A percentile compares a stretch with the other conserved stretches of the same genome.
Conservation (phyloP, 2,329 filamentous ascomycete genomes). For the Ustulina deusta region DNA sequence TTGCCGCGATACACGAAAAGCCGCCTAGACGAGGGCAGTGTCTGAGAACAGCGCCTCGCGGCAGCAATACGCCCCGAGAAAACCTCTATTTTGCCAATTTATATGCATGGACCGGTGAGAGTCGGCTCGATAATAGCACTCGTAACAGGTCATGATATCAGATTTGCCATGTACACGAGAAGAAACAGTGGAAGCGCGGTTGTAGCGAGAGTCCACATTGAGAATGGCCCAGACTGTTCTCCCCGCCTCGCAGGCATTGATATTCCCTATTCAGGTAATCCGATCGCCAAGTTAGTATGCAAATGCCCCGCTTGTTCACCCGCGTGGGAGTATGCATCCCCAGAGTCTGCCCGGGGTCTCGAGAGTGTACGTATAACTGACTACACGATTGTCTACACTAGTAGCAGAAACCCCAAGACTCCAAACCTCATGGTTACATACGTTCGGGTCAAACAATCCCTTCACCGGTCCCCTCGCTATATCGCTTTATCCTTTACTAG, state of each 20-base stretch:
- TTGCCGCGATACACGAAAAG: slow-evolving; percentile 30
- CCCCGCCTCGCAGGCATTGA: slow-evolving; percentile 31
- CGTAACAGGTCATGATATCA: slow-evolving; percentile 22
- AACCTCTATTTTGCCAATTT: slow-evolving; percentile 23
- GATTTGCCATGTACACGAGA: not conserved
- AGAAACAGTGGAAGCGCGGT: not conserved
- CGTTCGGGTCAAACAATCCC: slow-evolving; percentile 17
- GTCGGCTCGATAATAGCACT: not conserved
- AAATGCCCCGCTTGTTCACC: slow-evolving; percentile 14
- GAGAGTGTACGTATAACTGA: slow-evolving; percentile 11
- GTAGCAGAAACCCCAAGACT: slow-evolving; percentile 19
- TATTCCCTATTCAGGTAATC: slow-evolving; percentile 45
- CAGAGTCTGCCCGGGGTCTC: not conserved
- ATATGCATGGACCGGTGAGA: slow-evolving; percentile 18
- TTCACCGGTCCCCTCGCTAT: slow-evolving; percentile 21
- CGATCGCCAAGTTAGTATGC: slow-evolving; percentile 30
- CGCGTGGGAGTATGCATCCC: slow-evolving; percentile 29
- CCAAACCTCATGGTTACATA: slow-evolving; percentile 25
- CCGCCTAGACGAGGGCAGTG: slow-evolving; percentile 1
- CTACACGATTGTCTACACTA: slow-evolving; percentile 19
- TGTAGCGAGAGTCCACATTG: slow-evolving; percentile 6
- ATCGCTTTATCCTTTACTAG: slow-evolving; percentile 10
- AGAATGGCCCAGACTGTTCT: slow-evolving; percentile 36
- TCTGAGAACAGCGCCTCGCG: not conserved
- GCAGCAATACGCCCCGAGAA: not conserved